phyloP scores from a whole-genome alignment of 2,329 filamentous ascomycete genomes.

The Aspergillus sojae region DNA sequence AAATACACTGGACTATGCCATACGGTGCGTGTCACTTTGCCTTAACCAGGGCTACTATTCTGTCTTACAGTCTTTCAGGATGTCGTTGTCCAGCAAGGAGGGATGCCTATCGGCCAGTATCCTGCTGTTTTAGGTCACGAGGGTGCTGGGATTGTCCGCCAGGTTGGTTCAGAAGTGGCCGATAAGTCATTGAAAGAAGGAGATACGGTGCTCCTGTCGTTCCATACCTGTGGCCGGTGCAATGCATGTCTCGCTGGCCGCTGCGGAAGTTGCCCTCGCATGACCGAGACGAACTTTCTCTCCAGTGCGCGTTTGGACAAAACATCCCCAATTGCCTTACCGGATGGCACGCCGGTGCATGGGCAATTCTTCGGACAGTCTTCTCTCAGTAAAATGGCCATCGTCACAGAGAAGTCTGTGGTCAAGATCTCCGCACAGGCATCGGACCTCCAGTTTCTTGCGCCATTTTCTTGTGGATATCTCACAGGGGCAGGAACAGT shows the following conservation, averaged over 20 bases:
- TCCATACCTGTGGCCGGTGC: not conserved
- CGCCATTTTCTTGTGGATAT: not conserved
- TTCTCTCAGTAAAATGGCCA: not conserved
- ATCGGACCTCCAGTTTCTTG: not conserved
- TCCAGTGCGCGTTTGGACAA: not conserved
- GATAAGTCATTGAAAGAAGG: not conserved
- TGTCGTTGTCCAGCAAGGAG: slow-evolving; percentile 30
- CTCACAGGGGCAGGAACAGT: not conserved
- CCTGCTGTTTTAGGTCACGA: slow-evolving; percentile 32
- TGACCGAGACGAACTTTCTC: not conserved
- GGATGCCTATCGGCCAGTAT: slow-evolving; percentile 27
- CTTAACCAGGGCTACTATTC: too few species aligned
- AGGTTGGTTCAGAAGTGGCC: not conserved
- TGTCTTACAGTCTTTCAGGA: slow-evolving; percentile 19
- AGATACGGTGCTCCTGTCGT: not conserved
- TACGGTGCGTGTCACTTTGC: slow-evolving; percentile 21
- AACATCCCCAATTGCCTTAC: not conserved
- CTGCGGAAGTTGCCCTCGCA: not conserved
- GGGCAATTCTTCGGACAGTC: not conserved
- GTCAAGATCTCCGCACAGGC: not conserved
- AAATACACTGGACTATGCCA: slow-evolving; percentile 40
- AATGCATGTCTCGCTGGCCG: not conserved
- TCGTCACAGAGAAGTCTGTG: not conserved
- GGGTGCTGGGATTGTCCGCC: slow-evolving; percentile 18
- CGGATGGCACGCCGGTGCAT: not conserved